A percentile compares a stretch with the other conserved stretches of the same genome.
These are phyloP conservation scores for Marasmius fiardii DNA, from an alignment of 1,284 basidiomycete species.

Conservation along the genomic window DNA sequence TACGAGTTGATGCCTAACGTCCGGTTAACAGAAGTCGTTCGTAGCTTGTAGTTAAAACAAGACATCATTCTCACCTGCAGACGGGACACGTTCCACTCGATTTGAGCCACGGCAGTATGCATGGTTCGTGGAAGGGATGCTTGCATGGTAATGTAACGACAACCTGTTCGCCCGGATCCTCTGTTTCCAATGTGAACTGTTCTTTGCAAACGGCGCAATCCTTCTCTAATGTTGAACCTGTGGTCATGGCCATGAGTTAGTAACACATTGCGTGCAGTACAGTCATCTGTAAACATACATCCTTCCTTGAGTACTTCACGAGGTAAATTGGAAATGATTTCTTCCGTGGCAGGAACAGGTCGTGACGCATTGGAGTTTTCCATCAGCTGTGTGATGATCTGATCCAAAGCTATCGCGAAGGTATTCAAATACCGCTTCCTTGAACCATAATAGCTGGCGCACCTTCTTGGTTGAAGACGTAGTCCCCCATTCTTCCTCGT, in stretches of 20 bases:
- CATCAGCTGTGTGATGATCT: constrained; percentile 76
- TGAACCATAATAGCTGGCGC: constrained; percentile 10
- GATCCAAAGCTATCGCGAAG: constrained; percentile 59
- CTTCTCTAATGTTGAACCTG: constrained; percentile 56
- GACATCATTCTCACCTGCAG: constrained; percentile 61
- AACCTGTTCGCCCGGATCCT: constrained; percentile 68
- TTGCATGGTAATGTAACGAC: constrained; percentile 74
- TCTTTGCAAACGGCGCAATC: constrained; percentile 82
- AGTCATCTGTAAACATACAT: constrained; percentile 41
- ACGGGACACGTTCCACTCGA: constrained; percentile 84
- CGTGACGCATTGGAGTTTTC: constrained; percentile 62
- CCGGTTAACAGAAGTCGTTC: constrained; percentile 7
- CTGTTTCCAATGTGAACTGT: constrained; percentile 61
- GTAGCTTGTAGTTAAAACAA: constrained; percentile 1
- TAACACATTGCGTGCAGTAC: neutral
- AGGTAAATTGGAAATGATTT: constrained; percentile 60
- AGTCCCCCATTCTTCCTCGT: constrained; percentile 69
- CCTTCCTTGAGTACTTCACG: constrained; percentile 56
- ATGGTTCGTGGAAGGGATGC: constrained; percentile 79
- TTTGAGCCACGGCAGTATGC: constrained; percentile 81
- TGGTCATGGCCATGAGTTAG: constrained; percentile 4
- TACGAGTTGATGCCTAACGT: constrained; percentile 46
- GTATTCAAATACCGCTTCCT: neutral
- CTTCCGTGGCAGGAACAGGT: constrained; percentile 74
- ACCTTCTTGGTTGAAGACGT: constrained; percentile 83